Conservation (phyloP, 2,329 filamentous ascomycete genomes). For the Leptographium radiaticola region DNA sequence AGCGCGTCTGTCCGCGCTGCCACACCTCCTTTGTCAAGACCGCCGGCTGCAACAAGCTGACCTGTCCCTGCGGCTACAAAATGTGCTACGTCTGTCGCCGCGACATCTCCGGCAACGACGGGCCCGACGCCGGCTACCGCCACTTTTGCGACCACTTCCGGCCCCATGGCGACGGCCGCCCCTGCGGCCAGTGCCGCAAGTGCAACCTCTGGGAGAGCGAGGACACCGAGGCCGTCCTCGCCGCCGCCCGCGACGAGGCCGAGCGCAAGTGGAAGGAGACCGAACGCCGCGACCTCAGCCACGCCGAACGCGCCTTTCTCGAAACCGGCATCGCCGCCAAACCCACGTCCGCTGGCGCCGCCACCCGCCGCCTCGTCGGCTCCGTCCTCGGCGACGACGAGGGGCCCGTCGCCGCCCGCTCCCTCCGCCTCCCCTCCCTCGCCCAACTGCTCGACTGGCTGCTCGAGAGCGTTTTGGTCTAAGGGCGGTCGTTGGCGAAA, state of each 20-base stretch:
- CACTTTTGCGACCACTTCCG: constrained; percentile 97
- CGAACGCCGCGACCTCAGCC: constrained; percentile 45
- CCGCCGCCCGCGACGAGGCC: constrained; percentile 55
- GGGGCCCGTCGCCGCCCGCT: not conserved
- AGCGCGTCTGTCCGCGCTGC: constrained; percentile 87
- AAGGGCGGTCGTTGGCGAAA: not conserved
- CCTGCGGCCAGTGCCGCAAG: constrained; percentile 66
- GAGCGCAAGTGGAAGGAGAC: constrained; percentile 57
- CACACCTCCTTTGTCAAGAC: constrained; percentile 87
- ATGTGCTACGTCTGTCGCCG: constrained; percentile 97
- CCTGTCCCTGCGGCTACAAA: constrained; percentile 87
- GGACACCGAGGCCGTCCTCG: constrained; percentile 55
- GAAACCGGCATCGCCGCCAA: constrained; percentile 34
- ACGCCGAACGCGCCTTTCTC: constrained; percentile 41
- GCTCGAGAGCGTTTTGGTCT: constrained; percentile 30
- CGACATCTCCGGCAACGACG: constrained; percentile 40
- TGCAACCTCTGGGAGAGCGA: constrained; percentile 73
- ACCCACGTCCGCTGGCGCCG: not conserved
- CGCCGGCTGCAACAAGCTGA: constrained; percentile 91
- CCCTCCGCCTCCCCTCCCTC: constrained; percentile 22
- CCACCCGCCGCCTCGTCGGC: not conserved
- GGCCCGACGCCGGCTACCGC: constrained; percentile 57
- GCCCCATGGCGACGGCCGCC: constrained; percentile 56
- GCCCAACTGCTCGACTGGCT: constrained; percentile 32
- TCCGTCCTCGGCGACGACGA: constrained; percentile 2